phyloP scores from a whole-genome alignment of 2,329 filamentous ascomycete genomes.

The Diaporthe sp. region DNA sequence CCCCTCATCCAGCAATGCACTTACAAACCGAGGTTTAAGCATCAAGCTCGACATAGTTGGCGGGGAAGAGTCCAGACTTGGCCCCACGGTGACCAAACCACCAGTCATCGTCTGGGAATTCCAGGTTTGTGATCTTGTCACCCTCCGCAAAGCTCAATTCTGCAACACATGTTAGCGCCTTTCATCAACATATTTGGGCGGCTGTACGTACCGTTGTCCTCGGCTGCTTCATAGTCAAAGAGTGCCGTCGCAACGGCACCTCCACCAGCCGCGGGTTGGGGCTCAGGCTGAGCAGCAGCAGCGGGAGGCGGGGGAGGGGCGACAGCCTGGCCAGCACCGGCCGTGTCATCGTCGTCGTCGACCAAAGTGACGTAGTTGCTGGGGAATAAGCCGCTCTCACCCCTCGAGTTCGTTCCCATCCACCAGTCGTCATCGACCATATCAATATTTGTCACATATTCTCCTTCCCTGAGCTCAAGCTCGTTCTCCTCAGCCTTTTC shows the following conservation, averaged over 20 bases:
- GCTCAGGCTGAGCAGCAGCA: conserved; percentile 54
- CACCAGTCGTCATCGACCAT: conserved; percentile 99
- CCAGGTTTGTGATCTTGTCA: conserved; percentile 83
- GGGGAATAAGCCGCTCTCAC: conserved; percentile 89
- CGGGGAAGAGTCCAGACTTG: conserved; percentile 85
- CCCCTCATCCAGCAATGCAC: background rate
- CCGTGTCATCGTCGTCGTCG: conserved; percentile 67
- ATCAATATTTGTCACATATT: conserved; percentile 90
- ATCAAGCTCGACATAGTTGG: conserved; percentile 77
- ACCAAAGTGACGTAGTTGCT: conserved; percentile 96
- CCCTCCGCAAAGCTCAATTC: conserved; percentile 89
- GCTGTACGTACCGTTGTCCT: conserved; percentile 80
- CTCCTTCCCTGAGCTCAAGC: conserved; percentile 89
- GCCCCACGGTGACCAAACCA: conserved; percentile 93
- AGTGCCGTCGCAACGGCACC: conserved; percentile 84
- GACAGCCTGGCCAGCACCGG: conserved; percentile 46
- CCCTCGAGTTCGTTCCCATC: conserved; percentile 90
- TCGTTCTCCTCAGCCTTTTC: conserved; percentile 99
- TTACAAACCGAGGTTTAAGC: conserved; percentile 35
- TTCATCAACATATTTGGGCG: background rate
- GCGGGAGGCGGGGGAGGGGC: conserved; percentile 51
- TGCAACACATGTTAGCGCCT: conserved; percentile 57
- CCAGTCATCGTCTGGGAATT: conserved; percentile 99
- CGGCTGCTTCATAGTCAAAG: conserved; percentile 97
- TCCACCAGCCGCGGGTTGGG: conserved; percentile 53